These are phyloP conservation scores for Candida coquimbonensis DNA, from an alignment of 805 yeast genomes.

Conservation along the genomic window DNA sequence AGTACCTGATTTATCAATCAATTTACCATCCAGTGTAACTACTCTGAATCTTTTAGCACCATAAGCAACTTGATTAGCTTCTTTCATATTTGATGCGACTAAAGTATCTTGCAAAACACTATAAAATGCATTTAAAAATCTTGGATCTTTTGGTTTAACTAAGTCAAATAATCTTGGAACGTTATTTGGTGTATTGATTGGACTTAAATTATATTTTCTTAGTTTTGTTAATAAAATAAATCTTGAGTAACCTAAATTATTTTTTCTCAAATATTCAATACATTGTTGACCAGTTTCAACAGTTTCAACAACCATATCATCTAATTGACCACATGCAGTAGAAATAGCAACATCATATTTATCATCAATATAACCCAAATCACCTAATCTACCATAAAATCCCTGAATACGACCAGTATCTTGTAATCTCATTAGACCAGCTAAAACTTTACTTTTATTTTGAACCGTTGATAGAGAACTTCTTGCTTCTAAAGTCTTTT, in stretches of 20 bases:
- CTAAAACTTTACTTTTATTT: slow-evolving; percentile 66
- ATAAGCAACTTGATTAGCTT: slow-evolving; percentile 85
- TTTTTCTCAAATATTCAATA: slow-evolving; percentile 75
- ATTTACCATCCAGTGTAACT: slow-evolving; percentile 86
- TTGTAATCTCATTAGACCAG: slow-evolving; percentile 60
- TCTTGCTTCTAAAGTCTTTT: slow-evolving; percentile 59
- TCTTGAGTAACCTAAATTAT: slow-evolving; percentile 81
- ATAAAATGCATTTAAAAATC: slow-evolving; percentile 82
- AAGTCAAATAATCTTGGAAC: slow-evolving; percentile 83
- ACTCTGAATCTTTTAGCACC: slow-evolving; percentile 77
- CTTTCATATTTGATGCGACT: slow-evolving; percentile 70
- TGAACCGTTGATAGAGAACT: slow-evolving; percentile 49
- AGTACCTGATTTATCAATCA: slow-evolving; percentile 90
- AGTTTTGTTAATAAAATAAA: slow-evolving; percentile 77
- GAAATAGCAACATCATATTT: slow-evolving; percentile 89
- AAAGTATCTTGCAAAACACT: slow-evolving; percentile 81
- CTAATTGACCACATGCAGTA: slow-evolving; percentile 87
- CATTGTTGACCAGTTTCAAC: slow-evolving; percentile 67
- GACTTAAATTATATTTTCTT: slow-evolving; percentile 49
- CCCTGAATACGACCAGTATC: slow-evolving; percentile 81
- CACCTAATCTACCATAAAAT: slow-evolving; percentile 86
- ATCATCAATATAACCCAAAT: slow-evolving; percentile 84
- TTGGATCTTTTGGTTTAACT: slow-evolving; percentile 56
- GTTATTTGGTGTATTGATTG: slow-evolving; percentile 63
- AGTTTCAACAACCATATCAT: slow-evolving; percentile 87